Conservation (phyloP, 352 stramenopile species). For the Globisporangium nodosum region DNA sequence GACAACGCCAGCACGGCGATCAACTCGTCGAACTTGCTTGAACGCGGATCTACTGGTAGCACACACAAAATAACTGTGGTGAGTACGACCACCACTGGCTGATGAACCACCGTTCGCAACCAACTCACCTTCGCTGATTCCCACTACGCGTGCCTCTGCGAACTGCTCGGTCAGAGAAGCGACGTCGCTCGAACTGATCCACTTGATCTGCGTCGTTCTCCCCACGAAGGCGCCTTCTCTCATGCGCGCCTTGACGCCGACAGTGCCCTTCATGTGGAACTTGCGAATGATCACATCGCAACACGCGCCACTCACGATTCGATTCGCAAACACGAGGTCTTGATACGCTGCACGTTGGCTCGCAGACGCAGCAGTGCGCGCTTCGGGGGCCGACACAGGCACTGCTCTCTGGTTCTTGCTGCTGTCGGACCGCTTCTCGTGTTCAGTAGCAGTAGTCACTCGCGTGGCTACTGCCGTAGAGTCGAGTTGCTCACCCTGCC, state of each 20-base stretch:
- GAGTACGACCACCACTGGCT: too few species aligned
- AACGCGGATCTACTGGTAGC: too few species aligned
- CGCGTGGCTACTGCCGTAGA: not conserved
- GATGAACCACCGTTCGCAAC: too few species aligned
- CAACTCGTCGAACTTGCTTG: not conserved
- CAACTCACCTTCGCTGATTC: not conserved
- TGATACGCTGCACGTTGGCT: slow-evolving; percentile 4
- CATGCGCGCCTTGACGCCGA: slow-evolving; percentile 8
- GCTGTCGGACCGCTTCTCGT: too few species aligned
- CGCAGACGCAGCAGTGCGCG: not conserved
- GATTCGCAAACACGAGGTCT: slow-evolving; percentile 1
- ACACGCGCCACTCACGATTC: not conserved
- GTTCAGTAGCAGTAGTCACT: too few species aligned
- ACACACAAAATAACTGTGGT: too few species aligned
- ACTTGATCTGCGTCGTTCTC: slow-evolving; percentile 5
- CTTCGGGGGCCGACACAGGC: not conserved
- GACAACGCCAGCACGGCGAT: not conserved
- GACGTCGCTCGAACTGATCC: not conserved
- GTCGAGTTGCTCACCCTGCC: not conserved
- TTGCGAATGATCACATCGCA: slow-evolving; percentile 8
- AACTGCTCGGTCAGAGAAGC: not conserved
- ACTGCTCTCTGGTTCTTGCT: not conserved
- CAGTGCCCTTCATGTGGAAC: slow-evolving; percentile 2
- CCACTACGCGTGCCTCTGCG: not conserved
- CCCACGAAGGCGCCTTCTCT: slow-evolving; percentile 1